Base-by-base conservation (phyloP, 306 rosid genomes). In the Pachyrhizus erosus region DNA sequence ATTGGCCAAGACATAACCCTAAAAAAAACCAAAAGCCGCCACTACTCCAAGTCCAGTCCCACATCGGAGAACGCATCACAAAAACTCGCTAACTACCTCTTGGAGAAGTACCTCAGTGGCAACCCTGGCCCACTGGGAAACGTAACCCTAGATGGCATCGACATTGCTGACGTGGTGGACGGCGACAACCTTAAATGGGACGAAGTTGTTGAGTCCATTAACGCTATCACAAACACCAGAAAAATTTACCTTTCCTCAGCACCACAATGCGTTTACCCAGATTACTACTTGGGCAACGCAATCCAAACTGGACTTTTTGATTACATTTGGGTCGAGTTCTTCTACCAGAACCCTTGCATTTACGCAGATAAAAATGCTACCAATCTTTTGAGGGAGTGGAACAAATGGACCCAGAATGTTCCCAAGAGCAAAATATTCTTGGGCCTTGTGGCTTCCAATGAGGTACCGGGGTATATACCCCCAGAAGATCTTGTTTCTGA, bases 311-410 rank as follows among this genome's bases (percentile, higher is more conserved):
- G 94, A 0, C 40, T 86, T 6, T 77, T 91, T 1, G 91, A 91
- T 42, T 86, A 69, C 9, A 82, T 89, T 2, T 89, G 91, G 91
- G 90, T 91, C 13, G 86, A 84, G 51, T 90, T 87, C 82, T 92
- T 80, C 82, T 80, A 88, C 87, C 66, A 86, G 17, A 2, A 73
- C 9, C 51, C 46, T 1, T 88, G 97, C 68, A 82, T 62, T 2
- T 90, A 82, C 40, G 0, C 15, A 0, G 7, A 71, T 1, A 71
- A 73, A 0, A 54, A 86, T 13, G 17, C 73, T 2, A 6, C 72
- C 11, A 81, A 61, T 7, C 87, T 92, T 4, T 10, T 61, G 0
- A 26, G 3, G 0, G 45, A 85, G 0, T 92, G 91, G 91, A 46
- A 46, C 3, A 78, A 24, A 11, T 91, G 96, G 92, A 75, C 78